Conservation (phyloP, 73 alveolate species). For the Paramecium sonneborni region DNA sequence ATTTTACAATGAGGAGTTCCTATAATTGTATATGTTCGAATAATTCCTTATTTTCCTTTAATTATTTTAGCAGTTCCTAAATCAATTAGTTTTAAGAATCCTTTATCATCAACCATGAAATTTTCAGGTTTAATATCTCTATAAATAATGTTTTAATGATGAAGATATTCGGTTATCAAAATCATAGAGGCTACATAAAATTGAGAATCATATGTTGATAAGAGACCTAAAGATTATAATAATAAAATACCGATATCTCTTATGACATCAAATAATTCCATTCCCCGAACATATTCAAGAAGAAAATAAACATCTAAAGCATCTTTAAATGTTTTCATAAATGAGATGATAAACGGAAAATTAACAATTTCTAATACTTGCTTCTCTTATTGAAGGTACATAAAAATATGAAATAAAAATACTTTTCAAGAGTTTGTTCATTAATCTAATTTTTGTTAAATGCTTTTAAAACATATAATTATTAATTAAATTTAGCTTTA, state of each 20-base stretch:
- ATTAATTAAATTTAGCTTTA: slow-evolving; percentile 53
- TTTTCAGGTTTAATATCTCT: slow-evolving; percentile 80
- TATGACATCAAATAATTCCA: slow-evolving; percentile 75
- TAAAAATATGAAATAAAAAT: not conserved
- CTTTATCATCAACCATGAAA: slow-evolving; percentile 74
- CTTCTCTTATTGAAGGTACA: slow-evolving; percentile 33
- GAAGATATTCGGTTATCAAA: slow-evolving; percentile 72
- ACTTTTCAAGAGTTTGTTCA: slow-evolving; percentile 56
- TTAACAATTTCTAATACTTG: slow-evolving; percentile 57
- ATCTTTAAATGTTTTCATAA: slow-evolving; percentile 72
- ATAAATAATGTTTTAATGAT: slow-evolving; percentile 72
- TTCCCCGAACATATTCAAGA: slow-evolving; percentile 74
- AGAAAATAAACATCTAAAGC: slow-evolving; percentile 67
- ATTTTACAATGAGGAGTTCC: slow-evolving; percentile 72
- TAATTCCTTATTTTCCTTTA: slow-evolving; percentile 68
- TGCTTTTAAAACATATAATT: slow-evolving; percentile 55
- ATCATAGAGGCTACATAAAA: slow-evolving; percentile 75
- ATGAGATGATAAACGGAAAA: slow-evolving; percentile 72
- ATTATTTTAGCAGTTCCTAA: slow-evolving; percentile 74
- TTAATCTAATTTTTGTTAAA: slow-evolving; percentile 52
- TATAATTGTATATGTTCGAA: slow-evolving; percentile 70
- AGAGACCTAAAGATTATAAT: slow-evolving; percentile 42
- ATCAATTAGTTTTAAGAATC: slow-evolving; percentile 71
- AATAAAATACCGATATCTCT: slow-evolving; percentile 61
- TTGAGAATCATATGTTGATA: slow-evolving; percentile 71